Percentiles rank a stretch among this genome's conserved stretches.
phyloP scores from a whole-genome alignment of 1,284 basidiomycete species.

The Gymnopus androsaceus region DNA sequence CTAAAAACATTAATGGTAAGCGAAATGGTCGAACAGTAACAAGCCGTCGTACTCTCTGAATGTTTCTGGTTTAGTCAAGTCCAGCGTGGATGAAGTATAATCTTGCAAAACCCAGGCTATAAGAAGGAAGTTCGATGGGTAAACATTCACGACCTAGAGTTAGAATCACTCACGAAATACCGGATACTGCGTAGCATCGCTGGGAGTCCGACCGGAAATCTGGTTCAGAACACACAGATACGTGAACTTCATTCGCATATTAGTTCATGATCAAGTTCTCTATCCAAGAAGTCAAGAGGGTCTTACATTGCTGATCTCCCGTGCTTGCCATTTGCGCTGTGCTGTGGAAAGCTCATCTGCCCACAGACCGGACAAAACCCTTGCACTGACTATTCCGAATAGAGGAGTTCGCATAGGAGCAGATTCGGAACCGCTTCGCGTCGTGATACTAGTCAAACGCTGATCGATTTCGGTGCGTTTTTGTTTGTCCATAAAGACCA shows the following conservation, averaged over 20 bases:
- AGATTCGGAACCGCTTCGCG: conserved; percentile 35
- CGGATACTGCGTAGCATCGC: conserved; percentile 94
- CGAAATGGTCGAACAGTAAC: background rate
- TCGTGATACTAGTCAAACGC: conserved; percentile 52
- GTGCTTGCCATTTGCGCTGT: conserved; percentile 79
- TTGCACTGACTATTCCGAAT: conserved; percentile 50
- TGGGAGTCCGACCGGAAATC: conserved; percentile 87
- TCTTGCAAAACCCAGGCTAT: conserved; percentile 87
- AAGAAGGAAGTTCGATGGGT: background rate
- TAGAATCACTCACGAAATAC: conserved; percentile 75
- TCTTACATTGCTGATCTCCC: conserved; percentile 87
- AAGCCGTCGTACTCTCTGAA: conserved; percentile 75
- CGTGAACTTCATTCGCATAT: conserved; percentile 60
- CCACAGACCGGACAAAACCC: conserved; percentile 43
- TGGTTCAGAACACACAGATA: conserved; percentile 88
- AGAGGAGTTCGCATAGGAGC: conserved; percentile 53
- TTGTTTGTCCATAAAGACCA: conserved; percentile 75
- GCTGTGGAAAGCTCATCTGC: conserved; percentile 68
- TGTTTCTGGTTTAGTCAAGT: conserved; percentile 64
- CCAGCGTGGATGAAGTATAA: conserved; percentile 75
- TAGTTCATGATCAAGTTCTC: conserved; percentile 11
- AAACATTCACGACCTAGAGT: background rate
- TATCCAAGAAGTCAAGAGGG: background rate
- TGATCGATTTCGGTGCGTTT: conserved; percentile 66
- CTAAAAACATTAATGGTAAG: conserved; percentile 36